These are phyloP conservation scores for Aureoboletus auriporus DNA, from an alignment of 768 basidiomycete species.

Conservation along the genomic window DNA sequence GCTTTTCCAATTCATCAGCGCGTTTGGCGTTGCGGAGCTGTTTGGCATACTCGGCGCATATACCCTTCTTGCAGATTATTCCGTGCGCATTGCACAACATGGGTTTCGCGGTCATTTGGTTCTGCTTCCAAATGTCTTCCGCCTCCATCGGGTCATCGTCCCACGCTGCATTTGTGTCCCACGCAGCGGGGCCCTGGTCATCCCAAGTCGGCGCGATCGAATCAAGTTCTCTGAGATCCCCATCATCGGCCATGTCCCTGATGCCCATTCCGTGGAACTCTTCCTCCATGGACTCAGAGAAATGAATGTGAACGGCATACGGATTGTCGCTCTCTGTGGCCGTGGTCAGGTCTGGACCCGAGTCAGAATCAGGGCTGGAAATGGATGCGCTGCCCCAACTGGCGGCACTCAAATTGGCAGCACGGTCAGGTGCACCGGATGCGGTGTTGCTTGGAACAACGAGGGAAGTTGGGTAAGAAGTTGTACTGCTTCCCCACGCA, in stretches of 20 bases:
- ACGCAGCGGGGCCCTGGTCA: neutral
- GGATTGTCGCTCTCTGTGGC: conserved; percentile 25
- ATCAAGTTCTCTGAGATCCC: conserved; percentile 18
- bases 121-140: conserved; percentile 18
- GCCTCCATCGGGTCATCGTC: conserved; percentile 19
- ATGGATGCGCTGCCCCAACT: conserved; percentile 23
- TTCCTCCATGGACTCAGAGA: conserved; percentile 26
- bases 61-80: conserved; percentile 34
- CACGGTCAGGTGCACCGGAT: conserved; percentile 6
- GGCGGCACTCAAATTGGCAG: conserved; percentile 5
- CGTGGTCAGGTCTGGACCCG: conserved; percentile 19
- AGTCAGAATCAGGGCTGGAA: conserved; percentile 27
- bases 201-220: conserved; percentile 24
- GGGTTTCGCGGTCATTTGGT: conserved; percentile 6
- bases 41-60: conserved; percentile 31
- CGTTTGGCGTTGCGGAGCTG: conserved; percentile 19
- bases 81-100: conserved; percentile 31
- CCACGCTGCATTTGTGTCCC: conserved; percentile 11
- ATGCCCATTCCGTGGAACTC: conserved; percentile 26
- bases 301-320: conserved; percentile 15
- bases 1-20: conserved; percentile 16
- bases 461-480: conserved; percentile 10
- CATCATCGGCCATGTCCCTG: conserved; percentile 9
- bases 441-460: conserved; percentile 1
- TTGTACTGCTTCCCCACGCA: conserved; percentile 9